phyloP scores from a whole-genome alignment of 192 early-diverging fungal genomes.

The Pilaira anomala region DNA sequence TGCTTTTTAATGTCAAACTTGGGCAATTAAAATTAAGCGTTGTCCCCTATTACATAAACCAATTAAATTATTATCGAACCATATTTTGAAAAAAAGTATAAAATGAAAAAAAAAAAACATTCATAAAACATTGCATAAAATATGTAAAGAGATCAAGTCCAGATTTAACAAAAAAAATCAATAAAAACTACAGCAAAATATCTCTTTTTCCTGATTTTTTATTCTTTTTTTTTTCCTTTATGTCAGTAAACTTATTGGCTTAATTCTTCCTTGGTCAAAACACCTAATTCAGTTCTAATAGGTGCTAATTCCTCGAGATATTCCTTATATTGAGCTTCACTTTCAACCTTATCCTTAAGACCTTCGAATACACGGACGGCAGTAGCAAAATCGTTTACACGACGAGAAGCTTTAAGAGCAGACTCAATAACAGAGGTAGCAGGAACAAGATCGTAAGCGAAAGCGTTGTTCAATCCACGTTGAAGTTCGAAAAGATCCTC shows the following conservation, averaged over 20 bases:
- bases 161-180: background rate
- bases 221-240: too few relatives aligned
- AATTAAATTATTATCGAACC: too few relatives aligned
- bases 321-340: constrained; percentile 80
- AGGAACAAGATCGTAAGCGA: constrained; percentile 94
- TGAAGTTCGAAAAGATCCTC: constrained; percentile 97
- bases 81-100: too few relatives aligned
- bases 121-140: background rate
- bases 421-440: constrained; percentile 84
- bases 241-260: constrained; percentile 37
- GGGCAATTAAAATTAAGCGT: too few relatives aligned
- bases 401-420: constrained; percentile 85
- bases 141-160: background rate
- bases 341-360: constrained; percentile 85
- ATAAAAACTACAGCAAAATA: too few relatives aligned
- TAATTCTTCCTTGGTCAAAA: constrained; percentile 86
- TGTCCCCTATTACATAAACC: too few relatives aligned
- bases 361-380: constrained; percentile 94
- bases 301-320: constrained; percentile 89
- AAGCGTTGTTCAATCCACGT: constrained; percentile 96
- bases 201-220: too few relatives aligned
- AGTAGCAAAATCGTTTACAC: constrained; percentile 92
- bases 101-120: background rate
- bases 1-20: too few relatives aligned
- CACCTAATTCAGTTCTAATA: constrained; percentile 81